Percentiles rank a stretch among this genome's conserved stretches.
phyloP scores from a whole-genome alignment of 768 basidiomycete species.

The Boletales sp. region DNA sequence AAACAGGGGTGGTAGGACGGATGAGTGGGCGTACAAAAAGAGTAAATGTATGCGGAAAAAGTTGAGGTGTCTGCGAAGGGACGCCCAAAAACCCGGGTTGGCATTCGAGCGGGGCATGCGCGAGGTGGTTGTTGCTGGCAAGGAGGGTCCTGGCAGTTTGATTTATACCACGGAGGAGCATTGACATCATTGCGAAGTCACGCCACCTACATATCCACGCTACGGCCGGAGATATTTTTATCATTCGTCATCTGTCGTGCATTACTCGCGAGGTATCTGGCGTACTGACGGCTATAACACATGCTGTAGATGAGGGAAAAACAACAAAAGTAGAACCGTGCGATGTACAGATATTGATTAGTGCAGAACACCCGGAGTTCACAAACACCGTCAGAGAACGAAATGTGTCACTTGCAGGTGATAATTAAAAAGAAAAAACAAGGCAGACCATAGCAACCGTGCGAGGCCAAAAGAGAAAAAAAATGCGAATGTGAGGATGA shows the following conservation, averaged over 20 bases:
- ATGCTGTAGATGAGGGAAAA: conserved; percentile 21
- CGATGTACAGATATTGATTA: conserved; percentile 30
- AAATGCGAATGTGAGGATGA: conserved; percentile 12
- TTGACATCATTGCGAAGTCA: neutral
- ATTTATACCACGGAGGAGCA: neutral
- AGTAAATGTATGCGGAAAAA: conserved; percentile 63
- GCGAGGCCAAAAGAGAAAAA: conserved; percentile 11
- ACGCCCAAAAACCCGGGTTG: conserved; percentile 13
- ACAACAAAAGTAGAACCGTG: conserved; percentile 18
- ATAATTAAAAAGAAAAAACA: conserved; percentile 2
- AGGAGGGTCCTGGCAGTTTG: neutral
- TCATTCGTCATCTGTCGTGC: conserved; percentile 12
- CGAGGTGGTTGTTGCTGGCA: no score
- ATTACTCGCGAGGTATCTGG: conserved; percentile 22
- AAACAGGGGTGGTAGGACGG: conserved; percentile 2
- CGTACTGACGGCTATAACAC: conserved; percentile 21
- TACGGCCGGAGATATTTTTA: no score
- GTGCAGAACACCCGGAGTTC: conserved; percentile 25
- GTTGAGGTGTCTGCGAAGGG: conserved; percentile 51
- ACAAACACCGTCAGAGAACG: conserved; percentile 25
- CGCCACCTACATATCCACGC: no score
- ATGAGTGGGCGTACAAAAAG: conserved; percentile 48
- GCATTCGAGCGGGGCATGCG: conserved; percentile 8
- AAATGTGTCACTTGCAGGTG: conserved; percentile 9
- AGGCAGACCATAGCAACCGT: conserved; percentile 6